A percentile compares a stretch with the other conserved stretches of the same genome.
phyloP scores from a whole-genome alignment of 2,329 filamentous ascomycete species.

The Xylaria sp. region DNA sequence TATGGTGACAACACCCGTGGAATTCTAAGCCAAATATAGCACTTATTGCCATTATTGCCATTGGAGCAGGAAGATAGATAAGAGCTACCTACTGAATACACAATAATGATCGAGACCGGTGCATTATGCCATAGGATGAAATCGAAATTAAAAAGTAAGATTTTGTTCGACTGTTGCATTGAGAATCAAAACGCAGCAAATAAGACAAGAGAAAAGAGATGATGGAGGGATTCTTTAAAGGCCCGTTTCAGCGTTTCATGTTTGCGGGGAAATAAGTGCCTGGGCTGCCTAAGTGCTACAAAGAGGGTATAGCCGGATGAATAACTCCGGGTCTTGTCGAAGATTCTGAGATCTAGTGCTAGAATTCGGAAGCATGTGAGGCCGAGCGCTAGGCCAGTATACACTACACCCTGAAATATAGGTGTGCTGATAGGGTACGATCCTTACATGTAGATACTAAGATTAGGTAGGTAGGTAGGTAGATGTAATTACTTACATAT shows the following conservation, averaged over 20 bases:
- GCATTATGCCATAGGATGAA: too few species aligned
- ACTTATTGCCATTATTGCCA: too few species aligned
- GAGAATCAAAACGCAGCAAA: background rate
- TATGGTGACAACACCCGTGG: too few species aligned
- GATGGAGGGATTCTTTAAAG: constrained; percentile 14
- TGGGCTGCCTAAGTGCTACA: background rate
- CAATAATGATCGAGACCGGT: too few species aligned
- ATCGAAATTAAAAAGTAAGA: constrained; percentile 17
- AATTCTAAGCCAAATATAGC: background rate
- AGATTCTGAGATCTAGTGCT: constrained; percentile 1
- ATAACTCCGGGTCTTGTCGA: constrained; percentile 25
- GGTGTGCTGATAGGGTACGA: too few species aligned
- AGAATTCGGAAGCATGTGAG: constrained; percentile 10
- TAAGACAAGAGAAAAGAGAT: constrained; percentile 4
- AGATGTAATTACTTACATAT: too few species aligned
- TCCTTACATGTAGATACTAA: too few species aligned
- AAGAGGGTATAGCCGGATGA: constrained; percentile 24
- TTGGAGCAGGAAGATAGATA: background rate
- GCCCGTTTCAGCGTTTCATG: constrained; percentile 34
- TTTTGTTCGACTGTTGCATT: constrained; percentile 10
- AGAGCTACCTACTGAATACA: background rate
- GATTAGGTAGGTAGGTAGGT: background rate
- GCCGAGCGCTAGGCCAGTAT: background rate
- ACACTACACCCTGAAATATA: too few species aligned
- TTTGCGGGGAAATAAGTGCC: constrained; percentile 21